phyloP scores from a whole-genome alignment of 2,329 filamentous ascomycete species.

The Aspergillus eucalypticola region DNA sequence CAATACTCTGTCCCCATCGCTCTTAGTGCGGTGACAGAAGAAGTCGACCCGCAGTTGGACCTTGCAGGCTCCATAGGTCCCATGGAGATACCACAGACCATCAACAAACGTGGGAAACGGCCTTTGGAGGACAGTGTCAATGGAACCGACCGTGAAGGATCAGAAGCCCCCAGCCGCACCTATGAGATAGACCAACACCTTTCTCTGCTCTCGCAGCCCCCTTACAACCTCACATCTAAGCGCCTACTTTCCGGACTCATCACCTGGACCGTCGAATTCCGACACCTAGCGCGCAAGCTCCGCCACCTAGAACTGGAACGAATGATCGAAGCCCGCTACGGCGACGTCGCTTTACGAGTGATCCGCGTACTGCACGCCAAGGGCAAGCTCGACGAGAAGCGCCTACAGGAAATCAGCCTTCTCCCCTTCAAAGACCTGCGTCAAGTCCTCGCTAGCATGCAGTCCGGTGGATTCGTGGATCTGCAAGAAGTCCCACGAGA shows the following conservation, averaged over 20 bases:
- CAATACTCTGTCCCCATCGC: slow-evolving; percentile 40
- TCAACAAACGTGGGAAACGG: slow-evolving; percentile 34
- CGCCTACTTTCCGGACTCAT: slow-evolving; percentile 55
- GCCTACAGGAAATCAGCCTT: slow-evolving; percentile 75
- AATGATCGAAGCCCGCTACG: slow-evolving; percentile 75
- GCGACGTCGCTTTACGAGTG: slow-evolving; percentile 75
- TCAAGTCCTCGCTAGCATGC: slow-evolving; percentile 79
- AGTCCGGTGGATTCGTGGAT: slow-evolving; percentile 82
- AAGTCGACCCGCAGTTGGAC: slow-evolving; percentile 41
- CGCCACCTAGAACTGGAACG: slow-evolving; percentile 78
- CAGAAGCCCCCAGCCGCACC: slow-evolving; percentile 26
- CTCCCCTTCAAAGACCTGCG: slow-evolving; percentile 85
- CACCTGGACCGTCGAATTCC: slow-evolving; percentile 83
- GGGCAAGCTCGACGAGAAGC: slow-evolving; percentile 94
- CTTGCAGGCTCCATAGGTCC: slow-evolving; percentile 40
- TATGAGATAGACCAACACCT: slow-evolving; percentile 44
- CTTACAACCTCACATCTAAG: slow-evolving; percentile 40
- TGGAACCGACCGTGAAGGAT: slow-evolving; percentile 53
- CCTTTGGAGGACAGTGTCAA: slow-evolving; percentile 33
- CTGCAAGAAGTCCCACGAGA: slow-evolving; percentile 94
- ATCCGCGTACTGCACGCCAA: slow-evolving; percentile 80
- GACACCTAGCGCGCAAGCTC: slow-evolving; percentile 67
- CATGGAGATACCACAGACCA: slow-evolving; percentile 26
- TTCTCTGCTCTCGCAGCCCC: slow-evolving; percentile 52
- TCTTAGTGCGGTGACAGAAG: slow-evolving; percentile 36